Evolutionary conservation across 148 eudicot genomes (phyloP).

Genomic region (Rhododendron mucronatum): DNA sequence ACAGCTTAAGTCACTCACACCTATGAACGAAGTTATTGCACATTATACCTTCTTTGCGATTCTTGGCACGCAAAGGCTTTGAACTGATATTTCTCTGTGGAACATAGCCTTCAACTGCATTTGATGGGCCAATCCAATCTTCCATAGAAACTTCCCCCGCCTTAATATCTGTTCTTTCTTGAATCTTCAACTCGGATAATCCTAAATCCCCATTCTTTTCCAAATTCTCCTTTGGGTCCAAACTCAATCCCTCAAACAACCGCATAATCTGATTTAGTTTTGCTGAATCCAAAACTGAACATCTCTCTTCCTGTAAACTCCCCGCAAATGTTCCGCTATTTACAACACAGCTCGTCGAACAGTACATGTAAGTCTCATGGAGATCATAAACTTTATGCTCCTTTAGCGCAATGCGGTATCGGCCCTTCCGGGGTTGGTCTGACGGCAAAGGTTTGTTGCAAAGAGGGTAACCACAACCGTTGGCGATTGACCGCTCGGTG

Average conservation of each 20-base stretch:
- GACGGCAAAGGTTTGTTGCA: slow-evolving; percentile 59
- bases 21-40: background rate
- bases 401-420: slow-evolving; percentile 68
- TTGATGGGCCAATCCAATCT: slow-evolving; percentile 82
- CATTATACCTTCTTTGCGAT: slow-evolving; percentile 33
- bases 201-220: slow-evolving; percentile 42
- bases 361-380: slow-evolving; percentile 74
- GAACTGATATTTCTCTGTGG: slow-evolving; percentile 46
- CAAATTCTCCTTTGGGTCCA: slow-evolving; percentile 30
- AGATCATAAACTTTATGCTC: slow-evolving; percentile 95
- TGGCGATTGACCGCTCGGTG: slow-evolving; percentile 65
- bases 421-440: slow-evolving; percentile 59
- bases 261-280: slow-evolving; percentile 51
- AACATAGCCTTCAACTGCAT: slow-evolving; percentile 92
- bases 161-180: slow-evolving; percentile 48
- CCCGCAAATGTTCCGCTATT: slow-evolving; percentile 61
- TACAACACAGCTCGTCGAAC: slow-evolving; percentile 65
- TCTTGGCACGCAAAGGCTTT: slow-evolving; percentile 22
- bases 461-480: slow-evolving; percentile 78
- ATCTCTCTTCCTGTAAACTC: slow-evolving; percentile 62
- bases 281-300: slow-evolving; percentile 35
- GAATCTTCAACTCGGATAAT: slow-evolving; percentile 49
- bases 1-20: background rate
- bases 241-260: slow-evolving; percentile 43
- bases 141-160: slow-evolving; percentile 57